Conservation (phyloP, 257 asterid species). For the Nemophila menziesii region DNA sequence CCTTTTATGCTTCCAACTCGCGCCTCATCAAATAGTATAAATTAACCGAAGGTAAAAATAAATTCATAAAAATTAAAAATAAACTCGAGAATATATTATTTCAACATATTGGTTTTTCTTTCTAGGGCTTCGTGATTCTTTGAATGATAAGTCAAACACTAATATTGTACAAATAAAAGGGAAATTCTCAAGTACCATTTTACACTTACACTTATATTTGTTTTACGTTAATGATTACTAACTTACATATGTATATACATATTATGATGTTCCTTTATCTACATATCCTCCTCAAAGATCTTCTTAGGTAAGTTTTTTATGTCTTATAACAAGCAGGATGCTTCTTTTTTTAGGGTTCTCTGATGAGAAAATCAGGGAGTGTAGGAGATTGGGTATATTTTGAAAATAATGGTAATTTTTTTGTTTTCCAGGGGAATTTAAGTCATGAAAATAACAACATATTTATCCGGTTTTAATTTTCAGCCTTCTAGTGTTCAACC, state of each 20-base stretch:
- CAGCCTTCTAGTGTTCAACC: constrained; percentile 16
- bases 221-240: constrained; percentile 24
- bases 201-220: constrained; percentile 8
- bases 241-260: constrained; percentile 28
- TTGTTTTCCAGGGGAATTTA: neutral
- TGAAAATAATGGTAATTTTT: constrained; percentile 68
- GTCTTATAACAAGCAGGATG: no score
- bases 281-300: constrained; percentile 41
- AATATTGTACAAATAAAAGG: constrained; percentile 80
- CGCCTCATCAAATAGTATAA: no score
- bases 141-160: constrained; percentile 61
- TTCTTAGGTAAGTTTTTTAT: constrained; percentile 59
- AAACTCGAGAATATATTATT: neutral
- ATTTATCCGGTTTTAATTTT: neutral
- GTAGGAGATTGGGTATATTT: constrained; percentile 64
- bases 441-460: neutral
- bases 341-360: constrained; percentile 52
- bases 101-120: constrained; percentile 7
- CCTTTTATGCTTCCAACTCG: no score
- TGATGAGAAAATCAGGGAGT: constrained; percentile 69
- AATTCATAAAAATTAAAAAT: no score
- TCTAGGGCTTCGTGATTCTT: constrained; percentile 56
- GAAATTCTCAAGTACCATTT: constrained; percentile 56
- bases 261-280: constrained; percentile 59
- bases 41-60: no score